These are phyloP conservation scores for Helicocarpus griseus DNA, from an alignment of 2,329 filamentous ascomycete genomes.

Conservation along the genomic window DNA sequence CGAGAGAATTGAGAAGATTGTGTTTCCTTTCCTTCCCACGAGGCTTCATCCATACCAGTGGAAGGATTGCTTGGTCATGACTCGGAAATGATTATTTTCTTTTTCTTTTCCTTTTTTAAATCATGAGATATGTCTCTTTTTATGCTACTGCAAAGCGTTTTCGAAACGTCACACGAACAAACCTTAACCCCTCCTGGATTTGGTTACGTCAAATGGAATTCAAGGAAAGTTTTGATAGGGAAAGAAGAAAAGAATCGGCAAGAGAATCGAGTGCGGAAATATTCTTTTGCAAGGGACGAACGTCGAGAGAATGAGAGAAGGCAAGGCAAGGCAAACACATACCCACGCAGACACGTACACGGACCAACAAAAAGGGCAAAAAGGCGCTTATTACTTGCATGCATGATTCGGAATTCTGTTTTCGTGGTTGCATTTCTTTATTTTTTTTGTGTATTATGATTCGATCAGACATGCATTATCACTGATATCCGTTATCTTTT, in stretches of 20 bases:
- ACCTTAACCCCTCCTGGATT: not conserved
- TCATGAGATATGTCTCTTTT: constrained; percentile 5
- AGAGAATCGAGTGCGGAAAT: not conserved
- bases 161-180: not conserved
- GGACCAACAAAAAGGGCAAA: not conserved
- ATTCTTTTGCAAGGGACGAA: not conserved
- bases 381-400: not conserved
- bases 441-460: constrained; percentile 1
- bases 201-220: not conserved
- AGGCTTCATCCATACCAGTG: no score
- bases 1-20: constrained; percentile 2
- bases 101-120: constrained; percentile 1
- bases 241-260: not conserved
- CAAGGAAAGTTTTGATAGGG: constrained; percentile 1
- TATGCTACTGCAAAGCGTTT: not conserved
- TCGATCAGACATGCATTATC: not conserved
- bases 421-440: not conserved
- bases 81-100: not conserved
- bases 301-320: not conserved
- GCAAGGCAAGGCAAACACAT: not conserved
- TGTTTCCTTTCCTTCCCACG: not conserved
- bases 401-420: not conserved
- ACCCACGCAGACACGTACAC: not conserved
- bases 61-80: constrained; percentile 3
- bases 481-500: not conserved